Base-by-base conservation (phyloP, 345 rosid species). In the Physaria fendleri region DNA sequence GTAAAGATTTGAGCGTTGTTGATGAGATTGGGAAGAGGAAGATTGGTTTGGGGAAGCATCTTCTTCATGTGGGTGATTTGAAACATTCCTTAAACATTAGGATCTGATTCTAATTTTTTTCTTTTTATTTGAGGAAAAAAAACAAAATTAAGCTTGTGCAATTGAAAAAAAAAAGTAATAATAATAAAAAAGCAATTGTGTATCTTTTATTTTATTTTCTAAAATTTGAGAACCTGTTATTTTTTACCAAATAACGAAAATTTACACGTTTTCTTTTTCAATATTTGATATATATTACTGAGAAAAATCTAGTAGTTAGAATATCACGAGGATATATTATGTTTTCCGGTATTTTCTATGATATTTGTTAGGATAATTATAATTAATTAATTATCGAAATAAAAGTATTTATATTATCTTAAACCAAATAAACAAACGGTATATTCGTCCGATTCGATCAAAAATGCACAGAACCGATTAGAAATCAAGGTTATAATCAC, bases 1-100 rank as follows among this genome's bases (percentile, higher is more conserved):
- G 99, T 62, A 86, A 76, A 77, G 88, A 93, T 68, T 71, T 93
- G 74, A 85, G 91, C 46, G 76, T 89, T 10, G 88, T 83, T 1
- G 97, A 86, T 66, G 90, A 93, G 61, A 10, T 24, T 0, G 99
- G 99, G 7, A 69, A 59, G 72, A 47, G 77, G 68, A 93, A 81
- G 54, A 74, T 93, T 24, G 86, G 79, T 1, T 54, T 89, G 62
- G 94, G 99, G 8, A 42, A 76, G 30, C 92, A 89, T 66, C 64
- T 83, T 46, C 87, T 93, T 24, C 97, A 86, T 54, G 72, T 93
- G 15, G 97, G 99, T 4, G 76, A 53, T 62, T 71, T 87, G 75
- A 77, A 85, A 42, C 90, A 93, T 49, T 76, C 77, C 2, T 71
- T 93, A 6, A 79, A 47, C 41, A 63, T 89, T 30, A 65, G 79